Base-by-base conservation (phyloP, 2,329 filamentous ascomycete genomes). In the Fusarium ambrosium region DNA sequence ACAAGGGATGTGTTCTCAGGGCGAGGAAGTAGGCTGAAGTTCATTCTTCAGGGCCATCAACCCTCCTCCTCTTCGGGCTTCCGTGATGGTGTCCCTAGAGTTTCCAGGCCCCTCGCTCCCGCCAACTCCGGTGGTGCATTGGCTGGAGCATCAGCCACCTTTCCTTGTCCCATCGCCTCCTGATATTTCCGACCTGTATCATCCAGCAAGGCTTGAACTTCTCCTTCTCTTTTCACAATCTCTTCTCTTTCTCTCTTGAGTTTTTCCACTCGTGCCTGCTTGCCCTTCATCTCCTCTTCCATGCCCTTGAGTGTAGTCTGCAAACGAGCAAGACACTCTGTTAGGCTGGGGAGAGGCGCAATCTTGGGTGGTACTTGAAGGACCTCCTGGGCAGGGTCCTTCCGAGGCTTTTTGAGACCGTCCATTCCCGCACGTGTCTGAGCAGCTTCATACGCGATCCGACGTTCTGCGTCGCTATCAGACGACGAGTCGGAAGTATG, bases 371-470 rank as follows among this genome's bases (percentile, higher is more conserved):
- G 93, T 2, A 92, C 91, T 66, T 87, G 90, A 6, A 89, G 82
- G 13, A 86, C 58, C 18, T 81, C 79, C 22, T 86, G 81, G 73
- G 82, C 75, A 41, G 82, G 76, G 29, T 81, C 80, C 45, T 80
- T 78, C 41, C 79, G 81, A 16, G 80, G 85, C 78, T 87, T 87
- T 78, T 86, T 88, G 24, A 93, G 79, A 0, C 92, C 93, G 78
- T 96, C 95, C 85, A 97, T 93, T n/a, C 95, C 96, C 4, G 94
- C 93, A 22, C 93, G 90, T 10, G 94, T 95, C 84, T 98, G 96
- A 6, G 94, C 92, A 13, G 92, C 90, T 82, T 98, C 95, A 83
- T 97, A 98, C 0, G 94, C 95, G 3, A 93, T 94, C 67, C 92
- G 91, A 18, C 93, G 89, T 80, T 92, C 91, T 0, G 91, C 91